phyloP scores from a whole-genome alignment of 2,329 filamentous ascomycete species.

The Exserohilum turcica region DNA sequence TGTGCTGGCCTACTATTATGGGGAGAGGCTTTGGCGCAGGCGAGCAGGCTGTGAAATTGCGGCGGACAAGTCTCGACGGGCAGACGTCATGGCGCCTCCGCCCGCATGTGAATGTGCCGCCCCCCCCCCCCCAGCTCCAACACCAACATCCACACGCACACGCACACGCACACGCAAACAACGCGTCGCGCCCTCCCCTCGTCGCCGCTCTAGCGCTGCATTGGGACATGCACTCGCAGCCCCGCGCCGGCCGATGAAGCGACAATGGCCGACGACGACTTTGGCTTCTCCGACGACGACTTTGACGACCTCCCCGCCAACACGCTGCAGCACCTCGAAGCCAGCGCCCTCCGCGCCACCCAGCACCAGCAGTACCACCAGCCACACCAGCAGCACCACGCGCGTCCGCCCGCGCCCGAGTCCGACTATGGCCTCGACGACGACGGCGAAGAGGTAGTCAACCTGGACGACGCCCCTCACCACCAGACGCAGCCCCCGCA shows the following conservation, averaged over 20 bases:
- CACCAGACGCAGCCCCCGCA: constrained; percentile 10
- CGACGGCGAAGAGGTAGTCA: constrained; percentile 51
- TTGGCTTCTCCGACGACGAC: constrained; percentile 52
- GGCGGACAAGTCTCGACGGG: constrained; percentile 13
- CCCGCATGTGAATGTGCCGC: constrained; percentile 17
- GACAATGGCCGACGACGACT: constrained; percentile 52
- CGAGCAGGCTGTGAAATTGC: constrained; percentile 15
- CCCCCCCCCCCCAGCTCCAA: not conserved
- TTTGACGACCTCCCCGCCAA: constrained; percentile 53
- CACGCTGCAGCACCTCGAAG: constrained; percentile 53
- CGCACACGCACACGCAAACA: too few species aligned
- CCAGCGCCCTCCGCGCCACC: constrained; percentile 51
- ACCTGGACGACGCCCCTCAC: constrained; percentile 48
- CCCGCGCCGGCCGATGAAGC: constrained; percentile 9
- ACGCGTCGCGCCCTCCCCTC: constrained; percentile 14
- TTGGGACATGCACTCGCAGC: constrained; percentile 13
- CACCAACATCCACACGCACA: too few species aligned
- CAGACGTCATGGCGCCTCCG: constrained; percentile 20
- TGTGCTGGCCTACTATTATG: constrained; percentile 2
- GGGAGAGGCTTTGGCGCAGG: constrained; percentile 2
- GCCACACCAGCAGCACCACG: not conserved
- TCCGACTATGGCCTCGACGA: constrained; percentile 54
- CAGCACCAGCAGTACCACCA: constrained; percentile 17
- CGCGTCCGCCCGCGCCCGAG: constrained; percentile 2
- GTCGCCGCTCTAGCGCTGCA: constrained; percentile 3